phyloP scores from a whole-genome alignment of 139 green algal genomes.

The Picochlorum sp. region DNA sequence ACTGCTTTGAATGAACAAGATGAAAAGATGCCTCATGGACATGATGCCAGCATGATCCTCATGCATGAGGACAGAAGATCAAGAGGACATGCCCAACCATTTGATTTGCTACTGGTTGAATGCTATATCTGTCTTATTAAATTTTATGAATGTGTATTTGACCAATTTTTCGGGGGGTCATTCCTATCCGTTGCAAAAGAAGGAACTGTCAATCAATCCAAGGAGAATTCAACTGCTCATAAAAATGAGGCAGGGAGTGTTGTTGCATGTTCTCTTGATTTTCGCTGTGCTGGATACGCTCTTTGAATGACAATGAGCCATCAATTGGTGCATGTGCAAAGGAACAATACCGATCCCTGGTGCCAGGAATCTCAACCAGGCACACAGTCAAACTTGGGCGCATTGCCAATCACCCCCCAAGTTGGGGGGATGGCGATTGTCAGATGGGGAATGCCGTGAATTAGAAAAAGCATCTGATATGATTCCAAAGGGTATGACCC shows the following conservation, averaged over 20 bases:
- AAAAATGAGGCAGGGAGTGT: not conserved
- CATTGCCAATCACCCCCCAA: no score
- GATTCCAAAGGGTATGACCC: slow-evolving; percentile 53
- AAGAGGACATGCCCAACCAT: not conserved
- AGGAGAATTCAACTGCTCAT: not conserved
- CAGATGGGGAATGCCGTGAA: slow-evolving; percentile 48
- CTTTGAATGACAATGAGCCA: slow-evolving; percentile 46
- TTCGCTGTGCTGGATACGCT: not conserved
- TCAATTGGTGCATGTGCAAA: slow-evolving; percentile 92
- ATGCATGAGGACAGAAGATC: not conserved
- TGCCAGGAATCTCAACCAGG: slow-evolving; percentile 72
- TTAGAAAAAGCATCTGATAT: slow-evolving; percentile 46
- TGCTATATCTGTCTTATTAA: not conserved
- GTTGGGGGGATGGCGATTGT: slow-evolving; percentile 69
- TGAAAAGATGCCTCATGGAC: not conserved
- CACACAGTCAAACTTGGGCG: slow-evolving; percentile 15
- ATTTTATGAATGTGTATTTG: no score
- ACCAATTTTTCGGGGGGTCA: not conserved
- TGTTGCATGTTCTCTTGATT: not conserved
- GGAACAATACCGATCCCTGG: slow-evolving; percentile 91
- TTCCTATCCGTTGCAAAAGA: not conserved
- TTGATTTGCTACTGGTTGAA: not conserved
- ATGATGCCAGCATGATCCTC: no score
- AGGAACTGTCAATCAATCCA: not conserved
- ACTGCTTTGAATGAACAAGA: not conserved